Evolutionary conservation across 73 alveolate genomes (phyloP).

Genomic region (Tetrahymena borealis): DNA sequence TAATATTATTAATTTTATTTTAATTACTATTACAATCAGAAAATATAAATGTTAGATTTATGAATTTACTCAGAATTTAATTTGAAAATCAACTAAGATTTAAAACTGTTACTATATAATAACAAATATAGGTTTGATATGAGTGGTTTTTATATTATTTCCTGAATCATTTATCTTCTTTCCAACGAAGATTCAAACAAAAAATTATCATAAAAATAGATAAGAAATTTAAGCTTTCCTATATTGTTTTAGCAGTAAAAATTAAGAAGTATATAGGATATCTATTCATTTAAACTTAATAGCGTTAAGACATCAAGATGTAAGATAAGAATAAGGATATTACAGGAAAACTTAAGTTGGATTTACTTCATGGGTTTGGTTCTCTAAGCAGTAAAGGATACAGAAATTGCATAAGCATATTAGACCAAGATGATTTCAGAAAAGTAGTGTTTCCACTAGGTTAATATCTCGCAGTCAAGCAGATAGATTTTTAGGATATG

Average conservation of each 20-base stretch:
- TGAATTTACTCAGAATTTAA: no score
- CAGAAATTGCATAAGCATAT: slow-evolving; percentile 20
- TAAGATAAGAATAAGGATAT: slow-evolving; percentile 16
- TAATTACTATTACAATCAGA: no score
- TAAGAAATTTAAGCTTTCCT: neutral
- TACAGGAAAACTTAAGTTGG: slow-evolving; percentile 29
- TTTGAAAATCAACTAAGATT: no score
- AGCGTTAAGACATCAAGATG: neutral
- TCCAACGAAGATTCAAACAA: slow-evolving; percentile 2
- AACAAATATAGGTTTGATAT: neutral
- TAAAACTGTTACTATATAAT: no score
- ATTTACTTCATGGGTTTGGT: slow-evolving; percentile 28
- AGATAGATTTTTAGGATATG: slow-evolving; percentile 28
- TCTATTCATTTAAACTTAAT: no score
- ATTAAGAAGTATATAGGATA: neutral
- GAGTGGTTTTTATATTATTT: neutral
- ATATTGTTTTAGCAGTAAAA: neutral
- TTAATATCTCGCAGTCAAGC: slow-evolving; percentile 29
- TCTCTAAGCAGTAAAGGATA: slow-evolving; percentile 10
- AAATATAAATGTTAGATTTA: no score
- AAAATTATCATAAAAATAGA: neutral
- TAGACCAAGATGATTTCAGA: slow-evolving; percentile 17
- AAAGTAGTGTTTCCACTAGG: slow-evolving; percentile 39
- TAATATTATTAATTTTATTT: no score
- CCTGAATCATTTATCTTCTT: neutral